Percentiles rank a stretch among this genome's conserved stretches.
These are phyloP conservation scores for Fusarium newnesense DNA, from an alignment of 2,329 filamentous ascomycete species.

Conservation along the genomic window DNA sequence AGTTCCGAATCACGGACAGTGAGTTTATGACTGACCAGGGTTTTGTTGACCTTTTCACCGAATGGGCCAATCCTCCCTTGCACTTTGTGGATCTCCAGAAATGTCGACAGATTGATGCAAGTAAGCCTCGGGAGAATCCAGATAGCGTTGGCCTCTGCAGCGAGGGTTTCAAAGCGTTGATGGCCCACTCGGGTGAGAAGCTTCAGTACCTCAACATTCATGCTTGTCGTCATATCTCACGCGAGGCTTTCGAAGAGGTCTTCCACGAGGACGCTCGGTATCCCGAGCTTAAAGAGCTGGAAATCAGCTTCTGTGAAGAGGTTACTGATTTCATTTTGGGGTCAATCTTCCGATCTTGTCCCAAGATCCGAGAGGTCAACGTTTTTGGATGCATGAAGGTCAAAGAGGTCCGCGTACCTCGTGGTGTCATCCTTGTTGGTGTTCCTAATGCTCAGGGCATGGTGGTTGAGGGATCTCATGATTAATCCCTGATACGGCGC, in stretches of 20 bases:
- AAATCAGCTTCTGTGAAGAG: constrained; percentile 79
- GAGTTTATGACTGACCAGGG: constrained; percentile 78
- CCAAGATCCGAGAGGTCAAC: constrained; percentile 67
- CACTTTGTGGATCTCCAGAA: constrained; percentile 78
- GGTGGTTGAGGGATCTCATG: constrained; percentile 61
- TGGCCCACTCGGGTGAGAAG: constrained; percentile 79
- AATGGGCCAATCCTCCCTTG: constrained; percentile 80
- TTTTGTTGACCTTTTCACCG: constrained; percentile 76
- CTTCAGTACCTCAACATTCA: constrained; percentile 80
- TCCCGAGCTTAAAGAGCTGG: constrained; percentile 74
- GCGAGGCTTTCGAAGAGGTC: constrained; percentile 76
- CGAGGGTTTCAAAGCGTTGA: constrained; percentile 80
- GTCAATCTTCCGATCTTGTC: constrained; percentile 72
- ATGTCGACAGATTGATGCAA: constrained; percentile 80
- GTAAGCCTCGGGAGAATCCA: constrained; percentile 72
- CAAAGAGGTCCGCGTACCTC: constrained; percentile 62
- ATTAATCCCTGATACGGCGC: constrained; percentile 15
- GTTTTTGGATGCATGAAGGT: constrained; percentile 75
- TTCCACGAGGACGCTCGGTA: constrained; percentile 73
- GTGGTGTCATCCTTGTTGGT: constrained; percentile 66
- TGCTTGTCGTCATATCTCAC: constrained; percentile 83
- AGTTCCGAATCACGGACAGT: constrained; percentile 85
- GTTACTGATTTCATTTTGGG: constrained; percentile 74
- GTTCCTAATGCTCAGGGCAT: constrained; percentile 69
- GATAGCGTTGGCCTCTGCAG: constrained; percentile 78